Conservation (phyloP, 176 grass and related monocot species). For the Puccinellia tenuiflora region DNA sequence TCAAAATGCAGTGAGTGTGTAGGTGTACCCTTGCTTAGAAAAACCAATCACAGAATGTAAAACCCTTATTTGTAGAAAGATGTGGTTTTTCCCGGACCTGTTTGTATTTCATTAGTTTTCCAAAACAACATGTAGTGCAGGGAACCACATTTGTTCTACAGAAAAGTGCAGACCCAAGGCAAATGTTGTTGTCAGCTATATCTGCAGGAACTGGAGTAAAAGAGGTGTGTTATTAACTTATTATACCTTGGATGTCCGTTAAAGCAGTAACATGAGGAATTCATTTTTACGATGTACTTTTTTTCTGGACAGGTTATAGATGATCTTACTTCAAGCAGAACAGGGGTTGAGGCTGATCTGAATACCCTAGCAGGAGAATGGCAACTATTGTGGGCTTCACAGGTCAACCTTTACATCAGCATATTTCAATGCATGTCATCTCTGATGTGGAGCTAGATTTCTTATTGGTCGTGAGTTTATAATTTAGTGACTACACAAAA, state of each 20-base stretch:
- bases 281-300: constrained; percentile 11
- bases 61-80: neutral
- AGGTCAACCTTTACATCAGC: constrained; percentile 41
- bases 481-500: neutral
- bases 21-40: too few species aligned
- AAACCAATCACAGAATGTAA: neutral
- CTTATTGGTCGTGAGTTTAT: neutral
- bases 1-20: too few species aligned
- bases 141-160: constrained; percentile 95
- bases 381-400: constrained; percentile 85
- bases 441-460: constrained; percentile 6
- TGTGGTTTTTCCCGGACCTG: neutral
- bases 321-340: constrained; percentile 51
- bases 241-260: constrained; percentile 11
- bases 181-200: constrained; percentile 76
- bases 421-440: neutral
- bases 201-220: constrained; percentile 44
- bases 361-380: constrained; percentile 63
- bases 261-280: neutral
- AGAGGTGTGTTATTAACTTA: constrained; percentile 48
- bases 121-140: constrained; percentile 86
- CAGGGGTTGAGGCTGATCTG: constrained; percentile 35
- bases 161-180: constrained; percentile 73
- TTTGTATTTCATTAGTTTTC: constrained; percentile 36
- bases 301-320: constrained; percentile 55